Percentiles rank a stretch among this genome's conserved stretches.
Evolutionary conservation across 164 flowering plant species (phyloP).

Genomic region (Cinnamomum micranthum): DNA sequence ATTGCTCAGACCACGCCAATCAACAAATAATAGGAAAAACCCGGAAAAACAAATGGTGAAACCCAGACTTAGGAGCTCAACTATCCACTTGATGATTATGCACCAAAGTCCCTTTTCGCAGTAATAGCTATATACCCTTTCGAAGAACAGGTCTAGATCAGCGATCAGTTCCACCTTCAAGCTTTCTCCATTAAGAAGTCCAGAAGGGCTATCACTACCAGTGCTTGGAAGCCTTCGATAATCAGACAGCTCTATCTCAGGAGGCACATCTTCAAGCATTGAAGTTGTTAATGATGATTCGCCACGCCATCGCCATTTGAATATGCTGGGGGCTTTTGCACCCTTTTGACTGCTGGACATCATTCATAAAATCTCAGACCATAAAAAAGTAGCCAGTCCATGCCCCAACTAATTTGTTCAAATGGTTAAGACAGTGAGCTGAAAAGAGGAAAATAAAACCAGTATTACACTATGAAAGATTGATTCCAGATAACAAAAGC

Average conservation of each 20-base stretch:
- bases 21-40: constrained; percentile 80
- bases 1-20: constrained; percentile 92
- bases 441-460: not conserved
- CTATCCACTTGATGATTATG: constrained; percentile 89
- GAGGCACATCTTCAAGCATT: constrained; percentile 58
- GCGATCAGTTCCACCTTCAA: constrained; percentile 71
- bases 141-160: constrained; percentile 94
- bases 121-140: constrained; percentile 84
- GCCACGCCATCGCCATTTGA: constrained; percentile 54
- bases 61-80: constrained; percentile 81
- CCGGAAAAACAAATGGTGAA: constrained; percentile 90
- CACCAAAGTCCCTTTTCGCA: constrained; percentile 98
- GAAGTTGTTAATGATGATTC: constrained; percentile 55
- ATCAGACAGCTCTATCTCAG: constrained; percentile 85
- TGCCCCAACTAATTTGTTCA: constrained; percentile 19
- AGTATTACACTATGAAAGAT: no score
- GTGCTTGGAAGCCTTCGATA: constrained; percentile 69
- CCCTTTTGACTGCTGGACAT: constrained; percentile 68
- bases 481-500: no score
- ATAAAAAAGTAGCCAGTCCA: constrained; percentile 52
- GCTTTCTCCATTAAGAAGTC: constrained; percentile 84
- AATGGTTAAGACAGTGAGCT: constrained; percentile 6
- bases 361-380: constrained; percentile 45
- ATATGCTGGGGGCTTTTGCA: constrained; percentile 40
- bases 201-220: constrained; percentile 98